These are phyloP conservation scores for Sideroxylon spinosum DNA, from an alignment of 179 eudicot species.

Conservation along the genomic window DNA sequence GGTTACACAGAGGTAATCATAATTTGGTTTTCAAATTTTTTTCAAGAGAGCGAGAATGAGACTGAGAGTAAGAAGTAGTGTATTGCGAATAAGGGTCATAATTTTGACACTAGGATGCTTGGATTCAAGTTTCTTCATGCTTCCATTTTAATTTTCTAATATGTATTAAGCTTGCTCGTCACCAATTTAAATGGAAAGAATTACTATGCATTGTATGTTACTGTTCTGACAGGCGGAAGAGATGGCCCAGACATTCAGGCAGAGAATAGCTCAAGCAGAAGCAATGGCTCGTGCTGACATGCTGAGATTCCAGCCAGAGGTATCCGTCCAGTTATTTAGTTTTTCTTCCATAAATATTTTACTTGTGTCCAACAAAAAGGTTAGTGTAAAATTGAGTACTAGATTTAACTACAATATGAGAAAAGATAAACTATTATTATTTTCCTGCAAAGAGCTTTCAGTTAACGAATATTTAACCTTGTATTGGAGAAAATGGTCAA, in stretches of 20 bases:
- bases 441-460: background rate
- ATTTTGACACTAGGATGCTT: background rate
- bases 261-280: constrained; percentile 99
- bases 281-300: constrained; percentile 99
- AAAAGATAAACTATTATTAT: background rate
- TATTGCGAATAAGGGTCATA: background rate
- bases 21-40: background rate
- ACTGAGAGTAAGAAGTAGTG: background rate
- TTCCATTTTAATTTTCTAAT: background rate
- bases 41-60: background rate
- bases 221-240: constrained; percentile 76
- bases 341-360: background rate
- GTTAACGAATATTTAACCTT: background rate
- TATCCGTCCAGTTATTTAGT: constrained; percentile 21
- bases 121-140: background rate
- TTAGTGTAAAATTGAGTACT: background rate
- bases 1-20: background rate
- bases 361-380: background rate
- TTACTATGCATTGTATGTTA: background rate
- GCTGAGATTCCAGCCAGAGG: constrained; percentile 99
- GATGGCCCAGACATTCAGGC: constrained; percentile 98
- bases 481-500: background rate
- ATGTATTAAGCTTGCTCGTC: background rate
- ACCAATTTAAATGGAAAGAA: background rate
- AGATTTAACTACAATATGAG: background rate